Base-by-base conservation (phyloP, 2,329 filamentous ascomycete genomes). In the Curvularia hawaiiensis region DNA sequence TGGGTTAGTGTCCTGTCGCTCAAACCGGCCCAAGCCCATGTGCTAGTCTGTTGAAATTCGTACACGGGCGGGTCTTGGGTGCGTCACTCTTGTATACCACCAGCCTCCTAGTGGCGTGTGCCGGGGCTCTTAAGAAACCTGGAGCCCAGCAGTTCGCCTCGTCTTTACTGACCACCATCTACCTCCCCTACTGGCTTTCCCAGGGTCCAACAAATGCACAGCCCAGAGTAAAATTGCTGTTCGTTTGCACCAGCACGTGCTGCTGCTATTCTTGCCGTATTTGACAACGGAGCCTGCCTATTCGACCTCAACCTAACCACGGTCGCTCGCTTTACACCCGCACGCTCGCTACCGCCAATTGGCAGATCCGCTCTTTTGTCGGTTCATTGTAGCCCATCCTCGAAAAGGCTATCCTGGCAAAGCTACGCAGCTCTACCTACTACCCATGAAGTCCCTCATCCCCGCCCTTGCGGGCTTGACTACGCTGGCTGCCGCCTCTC, bases 401-500 rank as follows among this genome's bases (percentile, higher is more conserved):
- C n/a, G 14, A 16, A 43, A 24, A 43, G 40, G 39, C 22, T 3
- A 24, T 24, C 22, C 22, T 24, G 22, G 22, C 22, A 24, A 24
- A 4, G 22, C 35, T 43, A 35, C 45, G 46, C 14, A 47, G 33
- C 46, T 26, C 18, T 33, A 43, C 35, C 38, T 50, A 75, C 18
- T 33, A 43, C 35, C 38, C 50, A 75, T 75, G 73, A 64, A 64
- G 55, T 53, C 54, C 11, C 58, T 60, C 30, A 20, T 69, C 14
- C 58, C 69, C 50, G 63, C 66, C 60, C 60, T 73, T 40, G 45
- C 59, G 24, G 67, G 65, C 52, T 56, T 74, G 33, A 51, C 54
- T 45, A 59, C 65, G 16, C 54, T 72, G 31, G 63, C 59, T 48
- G 54, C 52, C 46, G 63, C 72, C 41, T 72, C 70, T 16, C 72